phyloP scores from a whole-genome alignment of 192 early-diverging fungal genomes.

The Coemansia sp. region DNA sequence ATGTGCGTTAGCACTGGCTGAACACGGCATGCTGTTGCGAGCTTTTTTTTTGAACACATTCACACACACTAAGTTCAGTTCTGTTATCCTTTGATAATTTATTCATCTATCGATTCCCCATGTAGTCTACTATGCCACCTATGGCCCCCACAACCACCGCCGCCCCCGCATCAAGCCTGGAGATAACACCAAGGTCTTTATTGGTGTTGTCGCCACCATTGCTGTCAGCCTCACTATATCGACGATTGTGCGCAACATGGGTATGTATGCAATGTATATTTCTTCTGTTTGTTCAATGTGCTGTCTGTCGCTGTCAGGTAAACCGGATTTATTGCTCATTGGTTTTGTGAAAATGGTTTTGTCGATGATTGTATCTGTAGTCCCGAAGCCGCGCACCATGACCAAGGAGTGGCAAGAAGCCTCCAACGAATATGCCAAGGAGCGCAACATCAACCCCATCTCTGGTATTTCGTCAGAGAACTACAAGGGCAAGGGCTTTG shows the following conservation, averaged over 20 bases:
- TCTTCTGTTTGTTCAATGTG: not conserved
- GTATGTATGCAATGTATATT: constrained; percentile 29
- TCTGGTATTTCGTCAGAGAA: constrained; percentile 74
- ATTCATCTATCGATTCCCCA: not conserved
- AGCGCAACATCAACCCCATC: constrained; percentile 77
- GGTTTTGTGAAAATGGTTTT: constrained; percentile 7
- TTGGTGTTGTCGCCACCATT: constrained; percentile 63
- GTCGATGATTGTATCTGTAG: constrained; percentile 41
- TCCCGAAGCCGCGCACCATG: constrained; percentile 63
- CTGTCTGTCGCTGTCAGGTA: not conserved
- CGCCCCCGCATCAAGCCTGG: constrained; percentile 70
- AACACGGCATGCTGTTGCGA: too few species aligned
- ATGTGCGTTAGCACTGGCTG: too few species aligned
- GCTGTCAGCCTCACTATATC: constrained; percentile 59
- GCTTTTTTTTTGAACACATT: not conserved
- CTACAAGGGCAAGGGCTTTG: constrained; percentile 75
- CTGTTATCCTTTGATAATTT: constrained; percentile 6
- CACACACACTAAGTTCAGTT: not conserved
- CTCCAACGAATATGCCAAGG: constrained; percentile 68
- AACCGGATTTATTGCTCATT: not conserved
- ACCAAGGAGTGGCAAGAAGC: constrained; percentile 86
- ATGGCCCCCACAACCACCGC: constrained; percentile 90
- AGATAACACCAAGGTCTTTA: constrained; percentile 67
- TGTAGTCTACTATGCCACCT: constrained; percentile 90
- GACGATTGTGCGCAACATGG: constrained; percentile 57